Percentiles rank a stretch among this genome's conserved stretches.
phyloP scores from a whole-genome alignment of 352 stramenopile species.

The Phytophthora tubulina region DNA sequence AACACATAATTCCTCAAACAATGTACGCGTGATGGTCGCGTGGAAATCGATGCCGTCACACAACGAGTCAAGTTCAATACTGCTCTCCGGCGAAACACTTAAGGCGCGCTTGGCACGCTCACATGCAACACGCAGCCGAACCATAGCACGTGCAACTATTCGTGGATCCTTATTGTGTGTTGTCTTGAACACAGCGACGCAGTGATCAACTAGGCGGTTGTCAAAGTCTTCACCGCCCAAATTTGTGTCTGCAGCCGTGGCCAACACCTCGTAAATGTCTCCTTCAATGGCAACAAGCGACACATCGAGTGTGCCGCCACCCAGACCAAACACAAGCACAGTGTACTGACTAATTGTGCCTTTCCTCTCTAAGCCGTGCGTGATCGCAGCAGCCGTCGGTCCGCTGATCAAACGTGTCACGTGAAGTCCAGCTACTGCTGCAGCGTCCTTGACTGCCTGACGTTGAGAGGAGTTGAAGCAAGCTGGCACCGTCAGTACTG shows the following conservation, averaged over 20 bases:
- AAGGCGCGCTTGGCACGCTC: neutral
- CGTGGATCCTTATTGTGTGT: neutral
- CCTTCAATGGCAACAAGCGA: conserved; percentile 11
- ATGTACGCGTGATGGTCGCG: neutral
- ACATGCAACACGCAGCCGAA: conserved; percentile 5
- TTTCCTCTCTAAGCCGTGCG: conserved; percentile 1
- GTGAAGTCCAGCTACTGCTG: conserved; percentile 5
- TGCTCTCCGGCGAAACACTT: neutral
- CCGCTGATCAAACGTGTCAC: conserved; percentile 6
- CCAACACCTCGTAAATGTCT: conserved; percentile 17
- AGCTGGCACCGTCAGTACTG: conserved; percentile 1
- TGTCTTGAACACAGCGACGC: neutral
- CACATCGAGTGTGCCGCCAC: neutral
- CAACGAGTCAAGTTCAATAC: conserved; percentile 9
- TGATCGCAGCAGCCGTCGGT: conserved; percentile 8
- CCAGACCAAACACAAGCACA: conserved; percentile 8
- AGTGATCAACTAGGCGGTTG: conserved; percentile 10
- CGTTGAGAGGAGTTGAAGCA: conserved; percentile 4
- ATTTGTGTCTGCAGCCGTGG: neutral
- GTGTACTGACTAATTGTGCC: neutral
- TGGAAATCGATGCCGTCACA: neutral
- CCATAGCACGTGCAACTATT: neutral
- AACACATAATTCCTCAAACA: conserved; percentile 2
- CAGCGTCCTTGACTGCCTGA: neutral
- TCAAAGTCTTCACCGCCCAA: neutral